phyloP scores from a whole-genome alignment of 148 eudicot genomes.

The Rhododendron williamsianum region DNA sequence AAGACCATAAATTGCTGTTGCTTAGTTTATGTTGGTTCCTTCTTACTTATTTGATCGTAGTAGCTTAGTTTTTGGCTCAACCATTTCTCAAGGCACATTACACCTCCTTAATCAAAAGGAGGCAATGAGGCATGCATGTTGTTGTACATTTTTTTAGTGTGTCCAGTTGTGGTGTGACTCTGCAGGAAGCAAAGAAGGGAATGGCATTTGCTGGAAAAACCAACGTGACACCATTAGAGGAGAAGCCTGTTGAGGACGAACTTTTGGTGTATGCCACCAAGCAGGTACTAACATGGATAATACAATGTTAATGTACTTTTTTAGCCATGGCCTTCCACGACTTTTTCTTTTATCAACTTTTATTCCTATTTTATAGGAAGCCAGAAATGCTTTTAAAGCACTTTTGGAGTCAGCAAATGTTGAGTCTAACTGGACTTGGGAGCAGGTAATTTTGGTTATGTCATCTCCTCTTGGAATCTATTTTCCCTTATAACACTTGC shows the following conservation, averaged over 20 bases:
- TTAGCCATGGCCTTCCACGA: not conserved
- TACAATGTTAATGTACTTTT: not conserved
- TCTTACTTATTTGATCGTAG: not conserved
- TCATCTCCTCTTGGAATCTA: slow-evolving; percentile 3
- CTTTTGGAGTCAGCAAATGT: slow-evolving; percentile 88
- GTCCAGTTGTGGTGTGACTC: not conserved
- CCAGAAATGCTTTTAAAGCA: slow-evolving; percentile 84
- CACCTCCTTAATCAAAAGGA: not conserved
- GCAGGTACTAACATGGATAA: slow-evolving; percentile 43
- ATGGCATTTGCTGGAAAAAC: slow-evolving; percentile 56
- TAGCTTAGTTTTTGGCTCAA: not conserved
- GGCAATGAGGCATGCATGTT: not conserved
- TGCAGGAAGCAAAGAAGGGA: slow-evolving; percentile 76
- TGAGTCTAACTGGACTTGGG: slow-evolving; percentile 96
- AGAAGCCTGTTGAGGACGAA: slow-evolving; percentile 64
- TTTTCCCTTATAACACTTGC: slow-evolving; percentile 3
- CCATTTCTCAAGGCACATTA: not conserved
- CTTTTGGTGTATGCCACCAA: slow-evolving; percentile 74
- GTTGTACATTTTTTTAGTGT: not conserved
- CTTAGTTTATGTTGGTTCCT: not conserved
- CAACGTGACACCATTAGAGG: slow-evolving; percentile 48
- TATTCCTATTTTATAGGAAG: slow-evolving; percentile 52
- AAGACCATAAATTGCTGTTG: not conserved
- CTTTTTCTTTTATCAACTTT: not conserved
- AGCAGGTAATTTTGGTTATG: slow-evolving; percentile 54